phyloP scores from a whole-genome alignment of 345 rosid genomes.

The Arabidopsis suecica region DNA sequence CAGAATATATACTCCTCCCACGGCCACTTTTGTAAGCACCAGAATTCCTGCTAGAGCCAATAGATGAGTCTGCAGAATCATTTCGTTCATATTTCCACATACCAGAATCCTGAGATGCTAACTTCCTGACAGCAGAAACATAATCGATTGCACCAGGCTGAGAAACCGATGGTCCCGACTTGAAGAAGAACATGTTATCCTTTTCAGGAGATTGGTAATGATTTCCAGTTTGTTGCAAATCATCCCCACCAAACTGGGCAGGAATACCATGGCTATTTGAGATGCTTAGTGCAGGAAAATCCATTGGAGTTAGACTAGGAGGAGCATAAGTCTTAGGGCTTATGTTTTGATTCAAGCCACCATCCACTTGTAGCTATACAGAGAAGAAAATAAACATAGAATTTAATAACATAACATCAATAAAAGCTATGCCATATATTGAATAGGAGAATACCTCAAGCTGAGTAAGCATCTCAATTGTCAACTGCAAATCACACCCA shows the following conservation, averaged over 20 bases:
- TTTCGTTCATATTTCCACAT: slow-evolving; percentile 87
- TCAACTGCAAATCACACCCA: slow-evolving; percentile 86
- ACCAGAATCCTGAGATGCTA: slow-evolving; percentile 82
- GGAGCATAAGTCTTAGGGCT: slow-evolving; percentile 70
- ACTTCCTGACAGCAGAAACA: slow-evolving; percentile 92
- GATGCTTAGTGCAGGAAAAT: slow-evolving; percentile 81
- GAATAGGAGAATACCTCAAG: slow-evolving; percentile 73
- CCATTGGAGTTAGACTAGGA: slow-evolving; percentile 77
- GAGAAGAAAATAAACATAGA: slow-evolving; percentile 25
- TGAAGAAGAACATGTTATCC: slow-evolving; percentile 76
- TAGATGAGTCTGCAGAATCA: slow-evolving; percentile 69
- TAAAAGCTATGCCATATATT: not conserved
- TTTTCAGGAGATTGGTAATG: slow-evolving; percentile 70
- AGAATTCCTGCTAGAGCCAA: slow-evolving; percentile 87
- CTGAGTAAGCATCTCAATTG: slow-evolving; percentile 97
- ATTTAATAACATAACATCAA: slow-evolving; percentile 15
- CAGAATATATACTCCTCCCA: slow-evolving; percentile 70
- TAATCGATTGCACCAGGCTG: slow-evolving; percentile 74
- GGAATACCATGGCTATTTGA: slow-evolving; percentile 63
- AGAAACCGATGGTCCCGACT: slow-evolving; percentile 60
- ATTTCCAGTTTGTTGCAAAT: slow-evolving; percentile 64
- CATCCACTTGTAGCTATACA: slow-evolving; percentile 96
- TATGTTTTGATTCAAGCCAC: slow-evolving; percentile 71
- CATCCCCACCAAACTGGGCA: slow-evolving; percentile 73
- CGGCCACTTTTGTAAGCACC: slow-evolving; percentile 63